Percentiles rank a stretch among this genome's conserved stretches.
phyloP scores from a whole-genome alignment of 2,329 filamentous ascomycete species.

The Hortaea werneckii region DNA sequence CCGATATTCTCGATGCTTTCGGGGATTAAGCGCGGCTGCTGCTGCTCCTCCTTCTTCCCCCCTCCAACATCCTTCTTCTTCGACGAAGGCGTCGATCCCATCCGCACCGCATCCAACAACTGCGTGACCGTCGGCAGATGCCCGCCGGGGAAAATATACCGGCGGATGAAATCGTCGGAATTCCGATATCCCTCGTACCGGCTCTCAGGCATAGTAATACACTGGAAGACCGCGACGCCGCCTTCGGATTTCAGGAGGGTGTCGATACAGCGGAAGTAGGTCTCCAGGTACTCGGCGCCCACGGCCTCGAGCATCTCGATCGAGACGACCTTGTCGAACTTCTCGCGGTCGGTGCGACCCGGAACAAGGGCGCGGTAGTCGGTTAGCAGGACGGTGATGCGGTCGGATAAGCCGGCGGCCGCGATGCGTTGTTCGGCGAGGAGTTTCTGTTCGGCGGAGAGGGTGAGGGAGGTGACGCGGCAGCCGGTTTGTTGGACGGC shows the following conservation, averaged over 20 bases:
- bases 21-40: conserved; percentile 43
- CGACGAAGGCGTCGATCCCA: conserved; percentile 36
- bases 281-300: conserved; percentile 54
- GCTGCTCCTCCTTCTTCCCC: background rate
- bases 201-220: conserved; percentile 63
- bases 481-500: conserved; percentile 58
- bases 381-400: conserved; percentile 54
- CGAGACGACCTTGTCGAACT: conserved; percentile 61
- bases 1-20: conserved; percentile 63
- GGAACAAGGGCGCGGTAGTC: conserved; percentile 57
- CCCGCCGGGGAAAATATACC: conserved; percentile 71
- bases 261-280: conserved; percentile 58
- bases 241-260: conserved; percentile 54
- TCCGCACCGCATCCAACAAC: conserved; percentile 52
- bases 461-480: conserved; percentile 56
- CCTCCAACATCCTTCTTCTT: conserved; percentile 41
- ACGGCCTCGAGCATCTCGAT: conserved; percentile 74
- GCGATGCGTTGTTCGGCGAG: conserved; percentile 56
- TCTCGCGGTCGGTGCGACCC: conserved; percentile 26
- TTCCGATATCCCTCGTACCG: conserved; percentile 57
- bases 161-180: conserved; percentile 63
- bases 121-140: conserved; percentile 60
- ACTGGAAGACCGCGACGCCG: conserved; percentile 62
- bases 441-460: conserved; percentile 59
- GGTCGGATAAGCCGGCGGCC: conserved; percentile 48